A percentile compares a stretch with the other conserved stretches of the same genome.
Conservation (phyloP, 345 rosid species). For the Eutrema heterophyllum region DNA sequence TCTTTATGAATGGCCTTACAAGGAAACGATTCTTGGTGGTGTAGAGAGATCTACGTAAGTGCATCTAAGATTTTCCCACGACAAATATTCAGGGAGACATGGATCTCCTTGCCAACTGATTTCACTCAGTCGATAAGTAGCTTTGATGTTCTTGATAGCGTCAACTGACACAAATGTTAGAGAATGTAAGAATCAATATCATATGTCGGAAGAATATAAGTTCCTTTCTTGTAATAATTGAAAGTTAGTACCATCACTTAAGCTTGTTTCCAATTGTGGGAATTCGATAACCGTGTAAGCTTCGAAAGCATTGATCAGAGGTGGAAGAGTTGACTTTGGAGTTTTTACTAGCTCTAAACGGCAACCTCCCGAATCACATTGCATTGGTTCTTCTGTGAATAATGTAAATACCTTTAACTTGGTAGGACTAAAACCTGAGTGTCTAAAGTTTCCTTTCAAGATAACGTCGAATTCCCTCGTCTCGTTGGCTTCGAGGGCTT, state of each 20-base stretch:
- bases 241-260: constrained; percentile 19
- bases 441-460: neutral
- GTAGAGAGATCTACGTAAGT: neutral
- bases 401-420: neutral
- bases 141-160: constrained; percentile 39
- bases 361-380: constrained; percentile 17
- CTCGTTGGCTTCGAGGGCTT: constrained; percentile 14
- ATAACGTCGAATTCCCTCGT: constrained; percentile 14
- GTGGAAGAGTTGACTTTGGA: constrained; percentile 19
- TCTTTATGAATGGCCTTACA: constrained; percentile 36
- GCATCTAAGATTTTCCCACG: constrained; percentile 41
- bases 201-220: neutral
- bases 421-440: neutral
- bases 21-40: constrained; percentile 31
- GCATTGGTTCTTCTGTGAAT: neutral
- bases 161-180: neutral
- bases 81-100: constrained; percentile 24
- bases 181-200: neutral
- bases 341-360: constrained; percentile 2
- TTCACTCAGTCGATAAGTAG: constrained; percentile 24
- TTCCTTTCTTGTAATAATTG: neutral
- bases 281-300: constrained; percentile 18
- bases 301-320: constrained; percentile 25
- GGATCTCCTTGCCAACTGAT: constrained; percentile 56
- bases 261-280: constrained; percentile 4